Percentiles rank a stretch among this genome's conserved stretches.
Conservation (phyloP, 192 early-diverging fungal genomes). For the Pilaira anomala region DNA sequence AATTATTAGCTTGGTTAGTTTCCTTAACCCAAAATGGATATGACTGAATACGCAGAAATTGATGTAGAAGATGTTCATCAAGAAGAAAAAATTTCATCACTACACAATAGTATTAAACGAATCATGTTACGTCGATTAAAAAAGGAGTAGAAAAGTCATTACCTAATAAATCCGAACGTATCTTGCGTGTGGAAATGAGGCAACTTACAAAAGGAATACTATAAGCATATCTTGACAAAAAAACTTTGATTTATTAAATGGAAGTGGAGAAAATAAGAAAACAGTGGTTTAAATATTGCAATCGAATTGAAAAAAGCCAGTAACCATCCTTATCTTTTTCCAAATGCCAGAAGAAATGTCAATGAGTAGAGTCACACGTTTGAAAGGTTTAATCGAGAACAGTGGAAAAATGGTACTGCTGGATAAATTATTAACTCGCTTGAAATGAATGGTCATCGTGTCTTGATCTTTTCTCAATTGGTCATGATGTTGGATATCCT, state of each 20-base stretch:
- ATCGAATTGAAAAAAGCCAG: conserved; percentile 96
- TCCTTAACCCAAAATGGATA: conserved; percentile 91
- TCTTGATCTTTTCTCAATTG: conserved; percentile 98
- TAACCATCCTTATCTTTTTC: conserved; percentile 94
- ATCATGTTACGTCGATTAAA: conserved; percentile 96
- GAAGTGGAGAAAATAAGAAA: conserved; percentile 58
- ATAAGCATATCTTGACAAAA: conserved; percentile 94
- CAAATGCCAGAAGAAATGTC: conserved; percentile 68
- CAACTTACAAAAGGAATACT: conserved; percentile 86
- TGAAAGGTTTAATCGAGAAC: conserved; percentile 80
- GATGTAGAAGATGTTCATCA: conserved; percentile 68
- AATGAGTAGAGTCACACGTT: conserved; percentile 62
- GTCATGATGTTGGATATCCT: conserved; percentile 96
- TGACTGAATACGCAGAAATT: conserved; percentile 78
- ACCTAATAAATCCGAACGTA: conserved; percentile 93
- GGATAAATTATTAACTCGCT: conserved; percentile 89
- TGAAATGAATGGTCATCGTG: conserved; percentile 91
- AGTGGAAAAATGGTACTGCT: conserved; percentile 98
- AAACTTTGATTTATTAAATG: conserved; percentile 82
- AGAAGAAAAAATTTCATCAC: conserved; percentile 76
- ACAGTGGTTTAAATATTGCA: conserved; percentile 88
- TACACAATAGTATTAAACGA: conserved; percentile 80
- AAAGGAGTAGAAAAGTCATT: conserved; percentile 98
- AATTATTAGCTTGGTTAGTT: conserved; percentile 89
- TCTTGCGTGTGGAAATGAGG: conserved; percentile 92